Conservation (phyloP, 2,329 filamentous ascomycete genomes). For the Orbilia blumenaviensis region DNA sequence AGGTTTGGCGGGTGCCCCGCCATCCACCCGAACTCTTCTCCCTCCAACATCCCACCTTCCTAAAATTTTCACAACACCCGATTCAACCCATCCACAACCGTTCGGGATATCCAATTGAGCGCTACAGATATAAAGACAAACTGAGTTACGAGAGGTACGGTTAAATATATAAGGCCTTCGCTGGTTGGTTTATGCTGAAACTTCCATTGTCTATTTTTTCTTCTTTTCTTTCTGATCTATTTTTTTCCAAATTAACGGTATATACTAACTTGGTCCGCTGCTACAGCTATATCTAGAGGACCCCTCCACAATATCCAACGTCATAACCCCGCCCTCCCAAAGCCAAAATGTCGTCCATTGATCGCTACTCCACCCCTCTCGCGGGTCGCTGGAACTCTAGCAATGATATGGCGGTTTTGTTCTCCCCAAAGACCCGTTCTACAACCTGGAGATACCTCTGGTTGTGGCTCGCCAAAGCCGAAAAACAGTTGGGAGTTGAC, state of each 20-base stretch:
- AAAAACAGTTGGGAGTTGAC: conserved; percentile 80
- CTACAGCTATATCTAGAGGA: neutral
- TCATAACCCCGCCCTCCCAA: neutral
- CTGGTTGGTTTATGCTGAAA: too few relatives aligned
- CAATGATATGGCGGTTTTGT: conserved; percentile 79
- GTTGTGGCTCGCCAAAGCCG: conserved; percentile 81
- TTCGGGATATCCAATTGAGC: neutral
- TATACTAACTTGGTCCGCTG: neutral
- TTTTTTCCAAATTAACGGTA: neutral
- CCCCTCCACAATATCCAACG: neutral
- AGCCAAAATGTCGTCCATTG: conserved; percentile 4
- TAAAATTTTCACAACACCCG: conserved; percentile 24
- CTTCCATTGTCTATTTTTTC: neutral
- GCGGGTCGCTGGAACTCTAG: conserved; percentile 71
- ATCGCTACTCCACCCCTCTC: conserved; percentile 17
- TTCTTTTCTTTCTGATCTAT: neutral
- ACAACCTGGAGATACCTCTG: conserved; percentile 86
- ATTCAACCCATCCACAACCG: neutral
- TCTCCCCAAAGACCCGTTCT: conserved; percentile 77
- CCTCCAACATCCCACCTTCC: conserved; percentile 23
- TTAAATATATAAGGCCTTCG: too few relatives aligned
- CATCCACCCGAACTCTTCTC: conserved; percentile 13
- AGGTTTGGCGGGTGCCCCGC: neutral
- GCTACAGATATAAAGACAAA: neutral
- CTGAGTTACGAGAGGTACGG: too few relatives aligned